Evolutionary conservation across 1,139 yeast genomes (phyloP), one percentile per base, ranked within the genome.

Genomic region (Magnusiomyces tetraspermus): DNA sequence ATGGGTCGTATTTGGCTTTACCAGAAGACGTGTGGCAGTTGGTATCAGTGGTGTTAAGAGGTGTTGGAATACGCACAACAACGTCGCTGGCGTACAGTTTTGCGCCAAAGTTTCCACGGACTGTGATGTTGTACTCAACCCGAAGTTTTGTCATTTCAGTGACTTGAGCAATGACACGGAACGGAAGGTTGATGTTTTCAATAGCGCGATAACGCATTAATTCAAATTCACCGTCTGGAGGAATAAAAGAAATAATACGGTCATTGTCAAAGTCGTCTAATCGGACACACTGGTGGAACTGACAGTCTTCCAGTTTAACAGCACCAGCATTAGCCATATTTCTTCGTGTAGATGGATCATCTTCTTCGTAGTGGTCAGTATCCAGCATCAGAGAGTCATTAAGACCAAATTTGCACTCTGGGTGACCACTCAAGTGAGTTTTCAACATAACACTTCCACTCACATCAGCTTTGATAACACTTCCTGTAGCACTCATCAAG

Each of bases 221-320:
- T 65, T 89, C 95, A 66, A 88, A 88, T 53, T 82, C 84, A 0
- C 97, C 97, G 69, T 90, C 97, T 0, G 97, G 96, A 4, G 96
- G 96, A 13, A 83, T 75, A 61, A 88, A 88, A 50, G 80, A 79
- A 55, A 88, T 84, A 50, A 80, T 74, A 50, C 85, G 74, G 44
- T 82, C 83, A 6, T 76, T 66, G 60, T 85, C 89, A 65, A 85
- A 86, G 62, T 78, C 76, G 45, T 82, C 78, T 50, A 86, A 71
- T 53, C 84, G 77, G 37, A 87, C 96, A 67, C 95, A 85, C 61
- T 87, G 94, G 67, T 92, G 97, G 68, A 90, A 86, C 60, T 85
- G 88, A 61, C 88, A 82, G 65, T 88, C 95, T 60, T 83, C 87
- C 15, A 88, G 68, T 1, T 74, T 67, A 22, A 81, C 87, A 46